Percentiles rank a stretch among this genome's conserved stretches.
Evolutionary conservation across 352 stramenopile genomes (phyloP).

Genomic region (Phytophthora tentaculata): DNA sequence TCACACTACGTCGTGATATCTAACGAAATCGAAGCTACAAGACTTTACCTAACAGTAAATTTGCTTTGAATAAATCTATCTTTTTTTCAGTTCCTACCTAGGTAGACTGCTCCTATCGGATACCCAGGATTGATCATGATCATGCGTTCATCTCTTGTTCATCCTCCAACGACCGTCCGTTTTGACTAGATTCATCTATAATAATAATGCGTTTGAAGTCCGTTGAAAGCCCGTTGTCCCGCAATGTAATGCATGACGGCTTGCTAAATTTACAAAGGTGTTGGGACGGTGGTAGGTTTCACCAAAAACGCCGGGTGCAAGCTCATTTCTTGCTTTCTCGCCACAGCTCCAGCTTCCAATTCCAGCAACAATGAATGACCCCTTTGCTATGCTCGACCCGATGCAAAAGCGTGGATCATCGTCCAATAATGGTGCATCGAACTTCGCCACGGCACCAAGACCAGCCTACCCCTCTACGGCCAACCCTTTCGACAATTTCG

Average conservation of each 20-base stretch:
- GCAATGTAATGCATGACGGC: constrained; percentile 5
- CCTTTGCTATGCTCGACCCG: constrained; percentile 66
- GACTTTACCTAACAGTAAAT: neutral
- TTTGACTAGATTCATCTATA: constrained; percentile 23
- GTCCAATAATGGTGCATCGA: constrained; percentile 8
- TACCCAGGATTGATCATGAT: too few species aligned
- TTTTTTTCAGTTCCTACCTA: too few species aligned
- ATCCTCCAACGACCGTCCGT: constrained; percentile 19
- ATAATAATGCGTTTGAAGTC: constrained; percentile 23
- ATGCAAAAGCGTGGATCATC: constrained; percentile 42
- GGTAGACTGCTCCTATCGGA: too few species aligned
- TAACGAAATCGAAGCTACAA: neutral
- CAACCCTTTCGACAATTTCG: constrained; percentile 52
- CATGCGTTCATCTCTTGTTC: too few species aligned
- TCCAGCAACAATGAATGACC: constrained; percentile 58
- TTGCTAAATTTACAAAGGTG: constrained; percentile 35
- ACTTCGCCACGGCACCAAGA: constrained; percentile 27
- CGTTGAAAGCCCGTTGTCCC: constrained; percentile 24
- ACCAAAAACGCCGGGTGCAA: constrained; percentile 13
- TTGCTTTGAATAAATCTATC: constrained; percentile 26
- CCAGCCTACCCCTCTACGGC: constrained; percentile 18
- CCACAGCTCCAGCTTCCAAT: constrained; percentile 14
- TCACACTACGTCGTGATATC: neutral
- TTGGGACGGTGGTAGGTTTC: constrained; percentile 14
- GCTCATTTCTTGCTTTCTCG: constrained; percentile 34